Evolutionary conservation across 2,329 filamentous ascomycete genomes (phyloP).

Genomic region (Orbilia quercus): DNA sequence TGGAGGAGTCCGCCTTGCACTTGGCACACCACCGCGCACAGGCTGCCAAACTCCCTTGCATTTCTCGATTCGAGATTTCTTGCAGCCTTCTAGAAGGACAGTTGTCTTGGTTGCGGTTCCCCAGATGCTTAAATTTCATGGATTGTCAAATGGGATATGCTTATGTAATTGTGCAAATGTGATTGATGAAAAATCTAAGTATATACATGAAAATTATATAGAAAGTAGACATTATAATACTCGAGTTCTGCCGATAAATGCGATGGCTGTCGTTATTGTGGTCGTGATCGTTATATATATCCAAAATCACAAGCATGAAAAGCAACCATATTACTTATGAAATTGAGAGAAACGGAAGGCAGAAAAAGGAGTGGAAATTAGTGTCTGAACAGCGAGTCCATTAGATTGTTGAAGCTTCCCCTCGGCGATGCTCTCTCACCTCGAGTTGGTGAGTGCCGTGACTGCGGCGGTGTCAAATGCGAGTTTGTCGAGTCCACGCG

Average conservation of each 20-base stretch:
- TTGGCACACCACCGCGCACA: slow-evolving; percentile 22
- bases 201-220: slow-evolving; percentile 31
- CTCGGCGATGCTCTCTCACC: slow-evolving; percentile 20
- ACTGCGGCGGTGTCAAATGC: slow-evolving; percentile 41
- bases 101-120: not conserved
- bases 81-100: slow-evolving; percentile 37
- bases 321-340: not conserved
- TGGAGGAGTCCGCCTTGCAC: slow-evolving; percentile 24
- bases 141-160: not conserved
- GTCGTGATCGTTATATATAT: slow-evolving; percentile 14
- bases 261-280: slow-evolving; percentile 21
- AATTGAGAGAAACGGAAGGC: not conserved
- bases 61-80: not conserved
- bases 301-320: not conserved
- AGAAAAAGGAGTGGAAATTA: not conserved
- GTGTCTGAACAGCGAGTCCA: slow-evolving; percentile 39
- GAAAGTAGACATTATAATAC: slow-evolving; percentile 23
- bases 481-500: slow-evolving; percentile 36
- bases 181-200: slow-evolving; percentile 20
- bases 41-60: not conserved
- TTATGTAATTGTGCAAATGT: slow-evolving; percentile 22
- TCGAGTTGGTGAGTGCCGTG: slow-evolving; percentile 27
- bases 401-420: slow-evolving; percentile 41
- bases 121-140: slow-evolving; percentile 1
- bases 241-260: slow-evolving; percentile 1